Evolutionary conservation across 106 monocot species (phyloP).

Genomic region (Apostasia ramifera): DNA sequence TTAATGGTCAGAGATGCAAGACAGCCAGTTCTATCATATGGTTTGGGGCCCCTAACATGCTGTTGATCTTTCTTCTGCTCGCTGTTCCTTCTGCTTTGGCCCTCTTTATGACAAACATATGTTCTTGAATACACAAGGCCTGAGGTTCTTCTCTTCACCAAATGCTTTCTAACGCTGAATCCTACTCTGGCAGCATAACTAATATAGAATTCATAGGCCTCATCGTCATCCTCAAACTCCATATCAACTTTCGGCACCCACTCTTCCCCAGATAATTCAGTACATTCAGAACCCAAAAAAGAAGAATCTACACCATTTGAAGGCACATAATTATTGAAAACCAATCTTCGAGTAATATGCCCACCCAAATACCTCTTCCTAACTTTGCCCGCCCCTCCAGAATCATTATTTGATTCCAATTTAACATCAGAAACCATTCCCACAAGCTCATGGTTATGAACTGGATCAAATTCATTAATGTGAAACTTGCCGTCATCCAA

Average conservation of each 20-base stretch:
- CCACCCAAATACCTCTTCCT: not conserved
- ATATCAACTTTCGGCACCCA: slow-evolving; percentile 38
- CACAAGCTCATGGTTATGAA: slow-evolving; percentile 12
- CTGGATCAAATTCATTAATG: slow-evolving; percentile 10
- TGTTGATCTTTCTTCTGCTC: slow-evolving; percentile 11
- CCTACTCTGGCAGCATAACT: slow-evolving; percentile 29
- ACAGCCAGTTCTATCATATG: slow-evolving; percentile 24
- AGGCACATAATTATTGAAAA: not conserved
- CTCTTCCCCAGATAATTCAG: not conserved
- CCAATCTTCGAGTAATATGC: not conserved
- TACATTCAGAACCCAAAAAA: not conserved
- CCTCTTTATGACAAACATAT: slow-evolving; percentile 26
- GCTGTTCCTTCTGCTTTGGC: slow-evolving; percentile 9
- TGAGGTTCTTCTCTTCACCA: slow-evolving; percentile 19
- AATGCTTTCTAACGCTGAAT: slow-evolving; percentile 36
- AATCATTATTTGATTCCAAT: not conserved
- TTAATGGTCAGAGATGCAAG: slow-evolving; percentile 22
- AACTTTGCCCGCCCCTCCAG: not conserved
- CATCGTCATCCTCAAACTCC: slow-evolving; percentile 50
- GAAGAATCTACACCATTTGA: not conserved
- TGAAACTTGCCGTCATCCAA: slow-evolving; percentile 7
- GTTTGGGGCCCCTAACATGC: slow-evolving; percentile 7
- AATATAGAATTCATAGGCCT: slow-evolving; percentile 38
- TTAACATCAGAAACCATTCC: not conserved
- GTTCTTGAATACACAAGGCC: slow-evolving; percentile 29